Evolutionary conservation across 768 basidiomycete genomes (phyloP).

Genomic region (Mycena haematopus): DNA sequence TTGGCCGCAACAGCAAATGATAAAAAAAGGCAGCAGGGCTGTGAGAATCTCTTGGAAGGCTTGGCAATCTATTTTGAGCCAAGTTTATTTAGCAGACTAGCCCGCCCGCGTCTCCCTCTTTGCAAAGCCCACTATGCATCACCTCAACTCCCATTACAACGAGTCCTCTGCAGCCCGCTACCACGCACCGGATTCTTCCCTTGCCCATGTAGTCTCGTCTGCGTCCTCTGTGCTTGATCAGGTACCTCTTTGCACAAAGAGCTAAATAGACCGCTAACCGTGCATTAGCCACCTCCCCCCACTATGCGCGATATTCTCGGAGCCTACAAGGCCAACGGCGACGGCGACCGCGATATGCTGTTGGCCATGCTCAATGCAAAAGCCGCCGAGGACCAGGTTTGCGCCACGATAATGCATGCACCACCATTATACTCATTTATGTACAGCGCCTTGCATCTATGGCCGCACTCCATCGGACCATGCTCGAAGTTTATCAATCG

Average conservation of each 20-base stretch:
- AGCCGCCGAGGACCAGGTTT: constrained; percentile 89
- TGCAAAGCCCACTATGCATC: constrained; percentile 10
- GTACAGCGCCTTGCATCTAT: constrained; percentile 73
- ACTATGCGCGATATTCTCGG: constrained; percentile 84
- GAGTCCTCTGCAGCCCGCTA: constrained; percentile 36
- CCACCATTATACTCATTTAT: constrained; percentile 8
- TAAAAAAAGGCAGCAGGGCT: neutral
- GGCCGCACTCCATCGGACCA: constrained; percentile 70
- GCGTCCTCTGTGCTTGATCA: constrained; percentile 51
- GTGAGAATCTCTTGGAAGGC: constrained; percentile 1
- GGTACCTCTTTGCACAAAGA: constrained; percentile 40
- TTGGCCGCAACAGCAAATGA: neutral
- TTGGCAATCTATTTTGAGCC: neutral
- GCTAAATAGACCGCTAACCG: constrained; percentile 24
- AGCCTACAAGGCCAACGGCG: constrained; percentile 85
- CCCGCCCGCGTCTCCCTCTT: neutral
- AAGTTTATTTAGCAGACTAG: neutral
- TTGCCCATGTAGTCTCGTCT: constrained; percentile 45
- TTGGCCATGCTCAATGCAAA: constrained; percentile 92
- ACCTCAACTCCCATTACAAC: constrained; percentile 33
- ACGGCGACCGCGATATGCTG: constrained; percentile 92
- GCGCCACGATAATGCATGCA: constrained; percentile 32
- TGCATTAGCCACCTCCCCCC: constrained; percentile 73
- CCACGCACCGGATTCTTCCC: constrained; percentile 33
- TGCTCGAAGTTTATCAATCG: constrained; percentile 66